These are phyloP conservation scores for Aspergillus sojae DNA, from an alignment of 2,329 filamentous ascomycete genomes.

Conservation along the genomic window DNA sequence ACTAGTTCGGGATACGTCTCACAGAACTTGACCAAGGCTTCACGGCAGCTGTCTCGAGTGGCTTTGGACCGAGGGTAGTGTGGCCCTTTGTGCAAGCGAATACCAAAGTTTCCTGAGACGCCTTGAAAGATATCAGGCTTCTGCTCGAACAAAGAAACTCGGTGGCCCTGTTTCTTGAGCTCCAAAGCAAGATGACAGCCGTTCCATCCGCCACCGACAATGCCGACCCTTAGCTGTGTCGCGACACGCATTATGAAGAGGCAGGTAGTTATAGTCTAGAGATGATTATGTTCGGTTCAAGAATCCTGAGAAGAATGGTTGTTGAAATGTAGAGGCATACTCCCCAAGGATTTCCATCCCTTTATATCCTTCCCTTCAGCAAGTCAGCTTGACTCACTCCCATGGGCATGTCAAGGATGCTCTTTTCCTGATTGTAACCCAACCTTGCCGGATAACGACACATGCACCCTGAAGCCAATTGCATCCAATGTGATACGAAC, in stretches of 20 bases:
- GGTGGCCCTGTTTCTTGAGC: slow-evolving; percentile 1
- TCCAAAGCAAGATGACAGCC: slow-evolving; percentile 11
- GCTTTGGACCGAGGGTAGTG: slow-evolving; percentile 10
- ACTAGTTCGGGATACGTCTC: slow-evolving; percentile 5
- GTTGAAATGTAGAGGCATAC: background rate
- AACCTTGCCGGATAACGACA: background rate
- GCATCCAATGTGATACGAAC: background rate
- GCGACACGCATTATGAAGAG: background rate
- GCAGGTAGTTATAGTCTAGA: background rate
- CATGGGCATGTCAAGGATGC: background rate
- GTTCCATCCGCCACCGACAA: slow-evolving; percentile 10
- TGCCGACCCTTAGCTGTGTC: background rate
- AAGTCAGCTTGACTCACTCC: background rate
- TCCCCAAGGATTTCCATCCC: background rate
- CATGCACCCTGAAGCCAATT: background rate
- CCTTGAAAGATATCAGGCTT: slow-evolving; percentile 5
- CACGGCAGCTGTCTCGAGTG: slow-evolving; percentile 9
- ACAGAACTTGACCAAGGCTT: background rate
- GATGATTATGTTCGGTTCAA: background rate
- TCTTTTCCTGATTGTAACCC: background rate
- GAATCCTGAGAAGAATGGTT: background rate
- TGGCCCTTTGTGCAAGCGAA: slow-evolving; percentile 10
- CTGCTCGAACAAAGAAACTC: slow-evolving; percentile 7
- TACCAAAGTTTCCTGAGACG: slow-evolving; percentile 9
- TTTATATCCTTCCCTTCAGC: background rate